Percentiles rank a stretch among this genome's conserved stretches.
phyloP scores from a whole-genome alignment of 495 filamentous ascomycete species.

The Aspergillus carlsbadensis region DNA sequence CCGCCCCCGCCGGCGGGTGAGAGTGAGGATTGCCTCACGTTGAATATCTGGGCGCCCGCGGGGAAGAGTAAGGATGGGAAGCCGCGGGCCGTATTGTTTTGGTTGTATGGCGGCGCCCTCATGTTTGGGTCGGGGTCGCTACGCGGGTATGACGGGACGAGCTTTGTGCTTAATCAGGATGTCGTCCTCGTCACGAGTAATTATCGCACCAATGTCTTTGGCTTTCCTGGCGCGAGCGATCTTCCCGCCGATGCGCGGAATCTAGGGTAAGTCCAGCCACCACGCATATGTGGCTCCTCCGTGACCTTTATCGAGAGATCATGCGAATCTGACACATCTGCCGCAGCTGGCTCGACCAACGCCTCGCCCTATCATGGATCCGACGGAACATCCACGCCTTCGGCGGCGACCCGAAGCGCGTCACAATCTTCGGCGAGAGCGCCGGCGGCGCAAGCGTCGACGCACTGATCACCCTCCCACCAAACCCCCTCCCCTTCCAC shows the following conservation, averaged over 20 bases:
- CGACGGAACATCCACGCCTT: constrained; percentile 30
- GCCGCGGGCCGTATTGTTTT: too few relatives aligned
- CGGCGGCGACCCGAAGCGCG: constrained; percentile 29
- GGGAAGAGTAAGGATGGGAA: too few relatives aligned
- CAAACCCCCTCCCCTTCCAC: constrained; percentile 22
- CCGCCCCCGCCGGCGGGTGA: constrained; percentile 3
- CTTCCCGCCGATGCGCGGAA: constrained; percentile 22
- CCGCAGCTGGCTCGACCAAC: constrained; percentile 23
- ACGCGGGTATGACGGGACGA: constrained; percentile 32
- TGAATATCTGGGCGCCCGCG: constrained; percentile 35
- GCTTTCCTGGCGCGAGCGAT: constrained; percentile 27
- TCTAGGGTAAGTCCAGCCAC: constrained; percentile 16
- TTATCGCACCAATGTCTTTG: constrained; percentile 39
- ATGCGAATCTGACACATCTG: too few relatives aligned
- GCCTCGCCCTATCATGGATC: constrained; percentile 38
- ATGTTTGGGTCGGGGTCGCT: too few relatives aligned
- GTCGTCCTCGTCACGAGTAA: constrained; percentile 28
- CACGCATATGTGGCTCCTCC: too few relatives aligned
- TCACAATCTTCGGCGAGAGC: constrained; percentile 20
- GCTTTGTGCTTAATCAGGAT: constrained; percentile 27
- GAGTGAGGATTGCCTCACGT: constrained; percentile 49
- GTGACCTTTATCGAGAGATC: too few relatives aligned
- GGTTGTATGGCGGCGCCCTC: too few relatives aligned
- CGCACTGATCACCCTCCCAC: constrained; percentile 15
- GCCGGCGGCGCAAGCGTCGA: constrained; percentile 24